Conservation (phyloP, 352 stramenopile species). For the Phytopythium litorale region DNA sequence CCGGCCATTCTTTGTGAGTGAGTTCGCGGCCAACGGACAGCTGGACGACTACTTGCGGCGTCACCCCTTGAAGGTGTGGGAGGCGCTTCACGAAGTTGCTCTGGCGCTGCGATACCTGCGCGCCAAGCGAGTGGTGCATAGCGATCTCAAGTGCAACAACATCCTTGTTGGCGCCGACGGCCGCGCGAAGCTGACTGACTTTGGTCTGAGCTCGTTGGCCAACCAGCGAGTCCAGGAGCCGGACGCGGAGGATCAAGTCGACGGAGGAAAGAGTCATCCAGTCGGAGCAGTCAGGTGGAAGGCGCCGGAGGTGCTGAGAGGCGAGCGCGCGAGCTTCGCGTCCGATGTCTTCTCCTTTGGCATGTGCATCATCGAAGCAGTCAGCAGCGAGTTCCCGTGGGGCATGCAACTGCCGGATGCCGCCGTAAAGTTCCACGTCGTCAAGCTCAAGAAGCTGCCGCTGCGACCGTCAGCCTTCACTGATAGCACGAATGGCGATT, state of each 20-base stretch:
- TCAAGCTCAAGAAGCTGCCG: constrained; percentile 1
- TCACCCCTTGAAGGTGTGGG: constrained; percentile 5
- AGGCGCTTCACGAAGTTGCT: constrained; percentile 14
- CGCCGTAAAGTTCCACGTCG: constrained; percentile 7
- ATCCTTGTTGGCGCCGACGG: constrained; percentile 4
- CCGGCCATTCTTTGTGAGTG: constrained; percentile 16
- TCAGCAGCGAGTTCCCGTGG: constrained; percentile 6
- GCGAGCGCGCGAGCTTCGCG: constrained; percentile 6
- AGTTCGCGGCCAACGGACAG: constrained; percentile 11
- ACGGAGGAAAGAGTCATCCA: not conserved
- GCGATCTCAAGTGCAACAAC: constrained; percentile 23
- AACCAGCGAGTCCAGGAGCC: not conserved
- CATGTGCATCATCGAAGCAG: constrained; percentile 15
- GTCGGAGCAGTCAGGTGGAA: constrained; percentile 14
- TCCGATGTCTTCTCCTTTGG: constrained; percentile 14
- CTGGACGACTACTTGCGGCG: constrained; percentile 11
- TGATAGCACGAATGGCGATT: not conserved
- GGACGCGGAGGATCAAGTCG: not conserved
- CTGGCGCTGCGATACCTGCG: constrained; percentile 17
- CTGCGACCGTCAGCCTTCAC: not conserved
- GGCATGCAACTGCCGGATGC: constrained; percentile 2
- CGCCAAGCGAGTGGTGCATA: constrained; percentile 14
- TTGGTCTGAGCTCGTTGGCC: not conserved
- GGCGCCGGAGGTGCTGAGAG: constrained; percentile 12
- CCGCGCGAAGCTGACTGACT: constrained; percentile 1